Base-by-base conservation (phyloP, 805 yeast species). In the Kazachstania martiniae region DNA sequence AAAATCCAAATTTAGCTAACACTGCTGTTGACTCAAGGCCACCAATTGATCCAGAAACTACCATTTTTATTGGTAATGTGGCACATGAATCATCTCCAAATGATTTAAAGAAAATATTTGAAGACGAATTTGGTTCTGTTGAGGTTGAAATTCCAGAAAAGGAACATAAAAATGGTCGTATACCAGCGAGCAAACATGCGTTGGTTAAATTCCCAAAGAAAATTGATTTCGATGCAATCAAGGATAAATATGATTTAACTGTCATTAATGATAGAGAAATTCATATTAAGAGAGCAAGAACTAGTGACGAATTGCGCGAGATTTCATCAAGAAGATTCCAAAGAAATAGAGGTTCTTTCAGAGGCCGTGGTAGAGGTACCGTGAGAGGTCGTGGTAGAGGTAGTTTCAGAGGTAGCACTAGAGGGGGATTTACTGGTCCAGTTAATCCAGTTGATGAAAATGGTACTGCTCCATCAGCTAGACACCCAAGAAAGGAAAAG, bases 1-100 rank as follows among this genome's bases (percentile, higher is more conserved):
- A 21, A 29, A 30, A 14, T 14, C 32, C 34, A 17, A 28, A 18
- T 18, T 25, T 26, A 34, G 25, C 24, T n/a, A 13, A 32, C 21
- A 12, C 25, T 14, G 32, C 21, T 18, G 21, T 24, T 18, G 31
- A 27, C 17, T 34, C 27, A 27, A 37, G 25, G 17, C 34, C 34
- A 9, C 27, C 29, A 13, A 43, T 50, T 28, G 55, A 55, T 30
- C 59, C 60, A 17, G 57, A 53, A 30, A 49, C 54, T 9, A 51
- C 60, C 7, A 44, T 55, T 16, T 55, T 55, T 29, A 46, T 55
- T 24, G 59, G 58, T 30, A 52, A 53, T 26, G 49, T 55, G 21
- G 46, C 58, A 13, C 43, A 45, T 19, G 56, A 50, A 18, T 43
- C 47, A 21, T 47, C 48, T 25, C 50, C 41, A 25, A 49, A 46